Evolutionary conservation across 1,284 basidiomycete genomes (phyloP).

Genomic region (Ganoderma lingzhi): DNA sequence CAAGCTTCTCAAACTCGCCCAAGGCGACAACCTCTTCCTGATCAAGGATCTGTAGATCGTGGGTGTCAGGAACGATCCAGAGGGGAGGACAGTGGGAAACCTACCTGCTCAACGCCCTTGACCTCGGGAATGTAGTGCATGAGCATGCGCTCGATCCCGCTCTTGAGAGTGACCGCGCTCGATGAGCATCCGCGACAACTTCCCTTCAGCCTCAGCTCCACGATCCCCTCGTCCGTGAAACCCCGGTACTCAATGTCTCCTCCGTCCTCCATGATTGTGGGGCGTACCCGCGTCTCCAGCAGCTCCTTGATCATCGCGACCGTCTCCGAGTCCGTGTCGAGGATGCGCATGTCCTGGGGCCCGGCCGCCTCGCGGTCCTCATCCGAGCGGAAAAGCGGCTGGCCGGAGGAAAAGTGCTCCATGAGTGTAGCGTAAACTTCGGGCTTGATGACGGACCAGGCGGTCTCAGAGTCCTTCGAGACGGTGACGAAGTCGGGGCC

Average conservation of each 20-base stretch:
- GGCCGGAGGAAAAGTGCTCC: constrained; percentile 95
- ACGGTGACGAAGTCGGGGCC: constrained; percentile 99
- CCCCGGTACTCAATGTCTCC: constrained; percentile 89
- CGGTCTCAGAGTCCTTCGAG: constrained; percentile 87
- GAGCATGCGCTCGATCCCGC: constrained; percentile 97
- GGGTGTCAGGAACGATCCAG: not conserved
- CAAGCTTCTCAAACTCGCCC: constrained; percentile 93
- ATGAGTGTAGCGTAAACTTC: constrained; percentile 98
- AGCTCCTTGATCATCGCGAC: constrained; percentile 99
- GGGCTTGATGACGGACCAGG: constrained; percentile 95
- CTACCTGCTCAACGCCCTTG: constrained; percentile 93
- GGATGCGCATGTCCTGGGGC: constrained; percentile 94
- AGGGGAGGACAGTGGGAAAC: constrained; percentile 31
- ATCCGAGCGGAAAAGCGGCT: constrained; percentile 84
- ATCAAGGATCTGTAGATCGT: constrained; percentile 74
- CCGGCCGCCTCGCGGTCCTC: constrained; percentile 83
- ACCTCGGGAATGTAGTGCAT: constrained; percentile 99
- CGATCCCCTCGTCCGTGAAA: constrained; percentile 70
- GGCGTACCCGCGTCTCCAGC: constrained; percentile 93
- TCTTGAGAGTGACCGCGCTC: constrained; percentile 94
- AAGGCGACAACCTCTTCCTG: constrained; percentile 90
- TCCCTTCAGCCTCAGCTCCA: constrained; percentile 90
- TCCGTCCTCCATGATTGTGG: constrained; percentile 96
- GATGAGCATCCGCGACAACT: constrained; percentile 96
- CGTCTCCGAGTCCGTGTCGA: constrained; percentile 96